Conservation (phyloP, 106 monocot genomes). For the Platanthera zijinensis region DNA sequence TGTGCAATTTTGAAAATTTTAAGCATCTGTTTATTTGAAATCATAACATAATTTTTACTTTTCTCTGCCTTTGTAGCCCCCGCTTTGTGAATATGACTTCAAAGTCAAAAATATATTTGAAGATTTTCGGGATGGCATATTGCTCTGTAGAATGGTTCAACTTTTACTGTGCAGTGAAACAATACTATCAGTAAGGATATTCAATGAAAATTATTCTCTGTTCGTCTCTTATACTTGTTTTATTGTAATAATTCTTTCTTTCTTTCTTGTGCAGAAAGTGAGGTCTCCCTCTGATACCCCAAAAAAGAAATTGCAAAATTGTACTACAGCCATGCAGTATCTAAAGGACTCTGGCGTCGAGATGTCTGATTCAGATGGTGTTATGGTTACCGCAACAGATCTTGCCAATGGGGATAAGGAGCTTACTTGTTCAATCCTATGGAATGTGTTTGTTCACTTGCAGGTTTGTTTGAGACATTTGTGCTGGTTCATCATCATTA, state of each 20-base stretch:
- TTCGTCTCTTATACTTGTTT: neutral
- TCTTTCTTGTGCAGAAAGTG: conserved; percentile 31
- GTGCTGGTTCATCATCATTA: neutral
- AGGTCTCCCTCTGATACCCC: conserved; percentile 34
- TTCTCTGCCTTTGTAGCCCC: conserved; percentile 15
- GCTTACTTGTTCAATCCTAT: conserved; percentile 38
- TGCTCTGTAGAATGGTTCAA: conserved; percentile 51
- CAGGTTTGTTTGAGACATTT: conserved; percentile 30
- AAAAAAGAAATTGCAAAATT: conserved; percentile 50
- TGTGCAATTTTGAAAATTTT: neutral
- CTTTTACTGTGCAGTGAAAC: conserved; percentile 42
- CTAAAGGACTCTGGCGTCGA: conserved; percentile 37
- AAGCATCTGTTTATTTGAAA: neutral
- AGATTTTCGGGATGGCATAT: conserved; percentile 60
- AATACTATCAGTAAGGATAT: conserved; percentile 32
- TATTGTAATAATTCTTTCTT: neutral
- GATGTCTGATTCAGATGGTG: conserved; percentile 41
- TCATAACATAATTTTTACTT: neutral
- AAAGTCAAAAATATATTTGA: conserved; percentile 42
- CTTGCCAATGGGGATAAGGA: conserved; percentile 52
- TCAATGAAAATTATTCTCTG: neutral
- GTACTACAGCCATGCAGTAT: conserved; percentile 31
- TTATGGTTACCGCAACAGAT: conserved; percentile 35
- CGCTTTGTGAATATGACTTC: conserved; percentile 44
- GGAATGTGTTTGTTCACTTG: conserved; percentile 54